These are phyloP conservation scores for Guadua angustifolia DNA, from an alignment of 176 grass and related monocot genomes.

Conservation along the genomic window DNA sequence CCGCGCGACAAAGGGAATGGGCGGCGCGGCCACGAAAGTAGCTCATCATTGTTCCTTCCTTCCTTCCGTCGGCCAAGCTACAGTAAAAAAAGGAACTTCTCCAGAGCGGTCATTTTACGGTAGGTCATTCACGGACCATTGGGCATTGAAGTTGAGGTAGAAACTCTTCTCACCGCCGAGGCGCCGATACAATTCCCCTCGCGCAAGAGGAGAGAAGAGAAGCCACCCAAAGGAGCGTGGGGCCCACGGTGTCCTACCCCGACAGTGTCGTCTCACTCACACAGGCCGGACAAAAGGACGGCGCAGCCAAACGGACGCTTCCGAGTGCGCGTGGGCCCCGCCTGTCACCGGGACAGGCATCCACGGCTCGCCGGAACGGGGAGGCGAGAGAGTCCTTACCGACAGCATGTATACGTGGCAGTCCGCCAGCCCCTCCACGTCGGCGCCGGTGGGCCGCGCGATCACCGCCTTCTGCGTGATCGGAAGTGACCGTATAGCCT, in stretches of 20 bases:
- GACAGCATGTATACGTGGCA: slow-evolving; percentile 51
- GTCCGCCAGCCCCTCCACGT: slow-evolving; percentile 3
- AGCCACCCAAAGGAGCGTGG: too few species aligned
- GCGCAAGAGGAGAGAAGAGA: too few species aligned
- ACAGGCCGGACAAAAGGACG: background rate
- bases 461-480: slow-evolving; percentile 35
- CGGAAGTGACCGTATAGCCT: slow-evolving; percentile 67
- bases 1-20: background rate
- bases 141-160: background rate
- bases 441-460: background rate
- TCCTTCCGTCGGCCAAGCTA: background rate
- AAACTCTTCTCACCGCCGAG: background rate
- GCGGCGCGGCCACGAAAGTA: background rate
- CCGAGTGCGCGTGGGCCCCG: background rate
- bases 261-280: background rate
- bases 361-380: background rate
- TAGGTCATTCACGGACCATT: background rate
- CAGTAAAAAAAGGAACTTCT: too few species aligned
- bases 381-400: slow-evolving; percentile 34
- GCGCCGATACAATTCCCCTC: too few species aligned
- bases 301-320: background rate
- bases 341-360: background rate
- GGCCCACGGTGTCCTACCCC: background rate
- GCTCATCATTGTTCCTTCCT: background rate
- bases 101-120: too few species aligned